Percentiles rank a stretch among this genome's conserved stretches.
phyloP scores from a whole-genome alignment of 768 basidiomycete species.

The Sutorius australiensis region DNA sequence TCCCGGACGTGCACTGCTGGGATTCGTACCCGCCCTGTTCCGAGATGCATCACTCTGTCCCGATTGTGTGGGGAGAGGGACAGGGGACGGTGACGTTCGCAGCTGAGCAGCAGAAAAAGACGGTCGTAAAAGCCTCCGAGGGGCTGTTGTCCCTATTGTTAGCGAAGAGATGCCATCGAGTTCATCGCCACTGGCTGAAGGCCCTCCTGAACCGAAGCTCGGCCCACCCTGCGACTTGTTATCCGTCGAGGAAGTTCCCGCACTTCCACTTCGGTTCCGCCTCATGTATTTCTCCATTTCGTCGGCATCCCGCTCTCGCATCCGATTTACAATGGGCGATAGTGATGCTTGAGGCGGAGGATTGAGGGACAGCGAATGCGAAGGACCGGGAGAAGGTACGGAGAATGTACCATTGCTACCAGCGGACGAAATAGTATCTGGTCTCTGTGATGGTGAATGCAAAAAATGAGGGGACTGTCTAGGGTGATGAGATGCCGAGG shows the following conservation, averaged over 20 bases:
- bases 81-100: constrained; percentile 45
- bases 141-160: constrained; percentile 50
- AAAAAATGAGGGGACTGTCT: constrained; percentile 34
- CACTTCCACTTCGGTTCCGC: constrained; percentile 80
- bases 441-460: constrained; percentile 41
- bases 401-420: constrained; percentile 39
- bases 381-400: constrained; percentile 33
- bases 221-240: constrained; percentile 58
- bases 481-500: constrained; percentile 57
- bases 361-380: constrained; percentile 36
- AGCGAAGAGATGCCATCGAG: constrained; percentile 46
- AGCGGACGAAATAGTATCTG: constrained; percentile 28
- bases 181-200: constrained; percentile 53
- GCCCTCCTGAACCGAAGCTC: constrained; percentile 44
- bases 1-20: constrained; percentile 44
- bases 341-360: constrained; percentile 45
- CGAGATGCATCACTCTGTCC: constrained; percentile 45
- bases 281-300: constrained; percentile 84
- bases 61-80: constrained; percentile 31
- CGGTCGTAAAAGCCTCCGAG: constrained; percentile 58
- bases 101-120: constrained; percentile 79
- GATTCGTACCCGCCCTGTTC: constrained; percentile 66
- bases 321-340: constrained; percentile 75
- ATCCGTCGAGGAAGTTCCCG: constrained; percentile 68
- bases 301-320: constrained; percentile 81